These are phyloP conservation scores for Ogataea parapolymorpha DNA, from an alignment of 805 yeast genomes.

Conservation along the genomic window DNA sequence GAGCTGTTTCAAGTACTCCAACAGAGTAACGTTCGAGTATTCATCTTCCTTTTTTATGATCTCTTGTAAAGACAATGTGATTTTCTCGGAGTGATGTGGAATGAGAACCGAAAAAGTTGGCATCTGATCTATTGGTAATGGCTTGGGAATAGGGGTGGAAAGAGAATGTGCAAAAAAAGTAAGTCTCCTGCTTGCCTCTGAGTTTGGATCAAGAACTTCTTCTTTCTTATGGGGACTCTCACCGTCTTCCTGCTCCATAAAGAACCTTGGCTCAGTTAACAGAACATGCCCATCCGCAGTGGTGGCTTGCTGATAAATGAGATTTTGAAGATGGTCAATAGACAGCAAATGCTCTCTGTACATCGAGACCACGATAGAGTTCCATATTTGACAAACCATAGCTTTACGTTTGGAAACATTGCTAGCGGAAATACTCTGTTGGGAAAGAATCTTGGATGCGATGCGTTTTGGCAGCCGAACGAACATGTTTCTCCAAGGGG, in stretches of 20 bases:
- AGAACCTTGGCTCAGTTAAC: slow-evolving; percentile 71
- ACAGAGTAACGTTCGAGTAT: slow-evolving; percentile 50
- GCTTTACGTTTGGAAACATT: slow-evolving; percentile 43
- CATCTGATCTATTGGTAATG: slow-evolving; percentile 62
- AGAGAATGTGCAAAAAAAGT: slow-evolving; percentile 89
- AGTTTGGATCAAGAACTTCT: slow-evolving; percentile 55
- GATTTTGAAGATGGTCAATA: slow-evolving; percentile 64
- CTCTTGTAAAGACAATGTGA: slow-evolving; percentile 70
- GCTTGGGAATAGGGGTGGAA: slow-evolving; percentile 80
- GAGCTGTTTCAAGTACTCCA: slow-evolving; percentile 53
- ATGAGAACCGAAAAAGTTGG: slow-evolving; percentile 80
- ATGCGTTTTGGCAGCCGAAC: slow-evolving; percentile 75
- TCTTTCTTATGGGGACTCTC: slow-evolving; percentile 37
- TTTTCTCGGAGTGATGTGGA: slow-evolving; percentile 86
- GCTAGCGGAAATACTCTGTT: slow-evolving; percentile 33
- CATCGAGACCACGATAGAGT: slow-evolving; percentile 78
- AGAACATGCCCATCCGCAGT: slow-evolving; percentile 39
- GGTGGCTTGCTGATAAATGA: slow-evolving; percentile 51
- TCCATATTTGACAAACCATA: slow-evolving; percentile 73
- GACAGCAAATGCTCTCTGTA: slow-evolving; percentile 76
- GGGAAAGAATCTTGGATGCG: slow-evolving; percentile 60
- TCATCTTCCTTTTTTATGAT: slow-evolving; percentile 72
- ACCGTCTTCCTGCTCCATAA: slow-evolving; percentile 79
- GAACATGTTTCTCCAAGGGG: slow-evolving; percentile 84
- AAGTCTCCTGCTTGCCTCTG: slow-evolving; percentile 80